Evolutionary conservation across 148 eudicot genomes (phyloP).

Genomic region (Polygonum maritimum): DNA sequence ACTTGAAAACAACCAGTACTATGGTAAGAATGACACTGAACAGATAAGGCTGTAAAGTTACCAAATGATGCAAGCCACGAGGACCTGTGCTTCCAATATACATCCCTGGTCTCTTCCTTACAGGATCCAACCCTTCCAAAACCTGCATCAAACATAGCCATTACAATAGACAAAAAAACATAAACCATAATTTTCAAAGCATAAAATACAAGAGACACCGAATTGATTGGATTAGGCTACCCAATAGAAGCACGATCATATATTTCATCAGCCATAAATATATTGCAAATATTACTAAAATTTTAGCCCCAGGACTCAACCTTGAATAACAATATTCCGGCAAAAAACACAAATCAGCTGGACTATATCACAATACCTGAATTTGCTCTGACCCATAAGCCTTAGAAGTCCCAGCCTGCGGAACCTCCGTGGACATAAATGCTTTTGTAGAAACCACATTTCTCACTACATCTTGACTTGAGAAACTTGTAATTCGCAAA

Average conservation of each 20-base stretch:
- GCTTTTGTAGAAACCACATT: constrained; percentile 49
- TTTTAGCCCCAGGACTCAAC: background rate
- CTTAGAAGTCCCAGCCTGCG: constrained; percentile 29
- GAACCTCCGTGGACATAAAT: constrained; percentile 50
- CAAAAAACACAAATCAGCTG: background rate
- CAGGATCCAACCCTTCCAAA: constrained; percentile 91
- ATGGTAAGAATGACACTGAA: constrained; percentile 2
- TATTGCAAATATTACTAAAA: background rate
- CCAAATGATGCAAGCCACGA: constrained; percentile 97
- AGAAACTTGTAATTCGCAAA: constrained; percentile 30
- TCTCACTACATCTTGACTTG: constrained; percentile 20
- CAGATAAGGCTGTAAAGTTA: constrained; percentile 17
- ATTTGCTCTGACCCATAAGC: constrained; percentile 93
- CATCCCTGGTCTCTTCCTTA: constrained; percentile 98
- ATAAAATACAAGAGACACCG: background rate
- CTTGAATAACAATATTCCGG: background rate
- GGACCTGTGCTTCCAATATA: constrained; percentile 96
- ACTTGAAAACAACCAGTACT: background rate
- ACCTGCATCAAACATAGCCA: constrained; percentile 20
- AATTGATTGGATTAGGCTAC: background rate
- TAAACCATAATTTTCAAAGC: background rate
- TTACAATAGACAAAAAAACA: background rate
- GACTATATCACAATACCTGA: constrained; percentile 48
- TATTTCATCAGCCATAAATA: background rate
- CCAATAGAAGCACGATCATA: background rate